Evolutionary conservation across 768 basidiomycete genomes (phyloP).

Genomic region (Mycena maculata): DNA sequence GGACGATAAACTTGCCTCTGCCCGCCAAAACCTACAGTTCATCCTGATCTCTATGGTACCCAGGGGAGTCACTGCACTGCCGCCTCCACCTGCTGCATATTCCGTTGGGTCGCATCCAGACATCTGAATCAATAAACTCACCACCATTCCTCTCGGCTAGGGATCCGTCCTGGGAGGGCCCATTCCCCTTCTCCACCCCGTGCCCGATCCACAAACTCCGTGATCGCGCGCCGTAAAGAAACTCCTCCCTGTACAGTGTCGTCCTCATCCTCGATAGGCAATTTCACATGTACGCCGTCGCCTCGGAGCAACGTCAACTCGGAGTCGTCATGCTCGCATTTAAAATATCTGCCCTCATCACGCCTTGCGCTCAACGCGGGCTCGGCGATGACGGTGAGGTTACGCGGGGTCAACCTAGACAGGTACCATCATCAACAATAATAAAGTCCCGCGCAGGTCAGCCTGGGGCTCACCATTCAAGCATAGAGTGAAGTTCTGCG

Average conservation of each 20-base stretch:
- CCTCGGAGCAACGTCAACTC: background rate
- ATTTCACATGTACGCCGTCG: background rate
- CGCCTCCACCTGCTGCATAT: no score
- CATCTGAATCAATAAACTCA: constrained; percentile 4
- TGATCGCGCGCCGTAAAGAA: background rate
- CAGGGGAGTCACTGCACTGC: constrained; percentile 13
- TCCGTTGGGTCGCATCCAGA: no score
- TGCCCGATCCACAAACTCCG: constrained; percentile 4
- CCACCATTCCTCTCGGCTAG: constrained; percentile 11
- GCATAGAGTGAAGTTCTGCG: background rate
- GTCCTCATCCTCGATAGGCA: constrained; percentile 8
- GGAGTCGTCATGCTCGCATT: background rate
- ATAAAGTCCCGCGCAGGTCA: background rate
- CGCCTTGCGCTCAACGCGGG: background rate
- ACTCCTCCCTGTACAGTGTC: background rate
- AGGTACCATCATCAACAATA: constrained; percentile 9
- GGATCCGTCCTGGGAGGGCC: background rate
- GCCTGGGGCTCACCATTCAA: background rate
- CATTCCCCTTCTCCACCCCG: constrained; percentile 10
- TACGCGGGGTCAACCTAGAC: constrained; percentile 2
- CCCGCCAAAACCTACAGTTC: no score
- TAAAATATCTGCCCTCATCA: background rate
- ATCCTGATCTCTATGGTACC: no score
- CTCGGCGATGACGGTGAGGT: constrained; percentile 13
- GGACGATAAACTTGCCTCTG: no score